Evolutionary conservation across 169 alveolate genomes (phyloP).

Genomic region (Plasmodium sp.): DNA sequence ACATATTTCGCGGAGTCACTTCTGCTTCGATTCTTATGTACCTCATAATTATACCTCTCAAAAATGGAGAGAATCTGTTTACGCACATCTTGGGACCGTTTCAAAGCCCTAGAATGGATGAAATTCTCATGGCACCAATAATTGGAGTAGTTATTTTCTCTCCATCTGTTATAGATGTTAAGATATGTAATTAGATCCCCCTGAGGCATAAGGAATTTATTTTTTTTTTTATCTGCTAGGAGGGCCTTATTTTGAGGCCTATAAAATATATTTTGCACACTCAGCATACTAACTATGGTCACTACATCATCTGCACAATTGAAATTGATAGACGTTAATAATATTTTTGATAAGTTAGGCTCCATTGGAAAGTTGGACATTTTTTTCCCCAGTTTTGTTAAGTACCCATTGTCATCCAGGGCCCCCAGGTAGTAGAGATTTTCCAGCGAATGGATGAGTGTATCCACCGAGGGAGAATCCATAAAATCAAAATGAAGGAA

Average conservation of each 20-base stretch:
- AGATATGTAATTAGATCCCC: constrained; percentile 98
- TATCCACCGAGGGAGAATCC: constrained; percentile 98
- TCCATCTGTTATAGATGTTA: constrained; percentile 97
- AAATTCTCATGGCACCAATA: constrained; percentile 99
- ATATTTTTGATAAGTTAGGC: constrained; percentile 97
- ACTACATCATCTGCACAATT: constrained; percentile 98
- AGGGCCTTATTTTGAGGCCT: constrained; percentile 98
- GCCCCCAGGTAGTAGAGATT: constrained; percentile 98
- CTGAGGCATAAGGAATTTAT: constrained; percentile 96
- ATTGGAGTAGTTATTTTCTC: constrained; percentile 91
- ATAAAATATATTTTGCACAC: constrained; percentile 97
- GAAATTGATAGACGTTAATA: constrained; percentile 97
- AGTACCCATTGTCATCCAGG: constrained; percentile 99
- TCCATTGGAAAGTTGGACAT: constrained; percentile 99
- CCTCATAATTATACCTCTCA: constrained; percentile 95
- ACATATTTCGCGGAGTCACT: constrained; percentile 86
- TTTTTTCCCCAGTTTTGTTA: constrained; percentile 98
- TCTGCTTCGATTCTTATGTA: constrained; percentile 86
- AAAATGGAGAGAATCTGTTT: constrained; percentile 95
- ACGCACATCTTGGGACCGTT: constrained; percentile 97
- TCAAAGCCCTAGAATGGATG: constrained; percentile 95
- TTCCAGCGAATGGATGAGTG: constrained; percentile 98
- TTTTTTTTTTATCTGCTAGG: constrained; percentile 96
- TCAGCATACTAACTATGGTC: constrained; percentile 98
- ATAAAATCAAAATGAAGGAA: constrained; percentile 98